Percentiles rank a stretch among this genome's conserved stretches.
These are phyloP conservation scores for Penicillium hordei DNA, from an alignment of 2,329 filamentous ascomycete genomes.

Conservation along the genomic window DNA sequence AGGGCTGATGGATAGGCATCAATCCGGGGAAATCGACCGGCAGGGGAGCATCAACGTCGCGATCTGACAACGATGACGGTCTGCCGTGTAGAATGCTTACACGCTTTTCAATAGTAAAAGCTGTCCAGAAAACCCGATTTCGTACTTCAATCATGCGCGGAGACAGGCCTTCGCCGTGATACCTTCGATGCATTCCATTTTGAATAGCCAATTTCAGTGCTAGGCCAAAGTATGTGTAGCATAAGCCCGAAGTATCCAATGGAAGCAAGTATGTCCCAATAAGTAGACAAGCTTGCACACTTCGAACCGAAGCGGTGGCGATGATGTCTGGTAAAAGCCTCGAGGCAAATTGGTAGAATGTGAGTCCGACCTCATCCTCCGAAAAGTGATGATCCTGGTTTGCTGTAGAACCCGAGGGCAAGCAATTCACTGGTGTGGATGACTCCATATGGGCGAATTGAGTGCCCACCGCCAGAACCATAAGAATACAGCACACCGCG, in stretches of 20 bases:
- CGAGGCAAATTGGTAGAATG: conserved; percentile 58
- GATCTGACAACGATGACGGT: conserved; percentile 54
- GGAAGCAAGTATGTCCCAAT: conserved; percentile 58
- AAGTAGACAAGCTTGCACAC: conserved; percentile 59
- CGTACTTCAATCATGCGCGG: conserved; percentile 53
- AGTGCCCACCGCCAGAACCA: conserved; percentile 46
- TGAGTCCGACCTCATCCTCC: conserved; percentile 56
- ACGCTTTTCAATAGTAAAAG: conserved; percentile 57
- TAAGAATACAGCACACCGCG: conserved; percentile 44
- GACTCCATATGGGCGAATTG: conserved; percentile 48
- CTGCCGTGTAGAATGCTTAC: conserved; percentile 59
- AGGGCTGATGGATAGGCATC: conserved; percentile 42
- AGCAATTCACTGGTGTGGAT: conserved; percentile 35
- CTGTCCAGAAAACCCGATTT: conserved; percentile 59
- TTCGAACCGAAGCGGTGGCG: conserved; percentile 56
- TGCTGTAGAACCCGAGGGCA: conserved; percentile 24
- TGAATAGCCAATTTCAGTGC: conserved; percentile 59
- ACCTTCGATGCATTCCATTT: conserved; percentile 60
- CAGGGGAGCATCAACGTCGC: conserved; percentile 56
- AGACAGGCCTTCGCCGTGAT: conserved; percentile 50
- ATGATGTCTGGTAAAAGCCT: conserved; percentile 59
- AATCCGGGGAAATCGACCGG: conserved; percentile 51
- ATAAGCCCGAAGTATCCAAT: conserved; percentile 56
- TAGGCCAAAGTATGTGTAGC: conserved; percentile 58
- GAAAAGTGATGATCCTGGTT: conserved; percentile 42